Conservation (phyloP, 495 filamentous ascomycete genomes). For the Hyaloscypha hepaticicola region DNA sequence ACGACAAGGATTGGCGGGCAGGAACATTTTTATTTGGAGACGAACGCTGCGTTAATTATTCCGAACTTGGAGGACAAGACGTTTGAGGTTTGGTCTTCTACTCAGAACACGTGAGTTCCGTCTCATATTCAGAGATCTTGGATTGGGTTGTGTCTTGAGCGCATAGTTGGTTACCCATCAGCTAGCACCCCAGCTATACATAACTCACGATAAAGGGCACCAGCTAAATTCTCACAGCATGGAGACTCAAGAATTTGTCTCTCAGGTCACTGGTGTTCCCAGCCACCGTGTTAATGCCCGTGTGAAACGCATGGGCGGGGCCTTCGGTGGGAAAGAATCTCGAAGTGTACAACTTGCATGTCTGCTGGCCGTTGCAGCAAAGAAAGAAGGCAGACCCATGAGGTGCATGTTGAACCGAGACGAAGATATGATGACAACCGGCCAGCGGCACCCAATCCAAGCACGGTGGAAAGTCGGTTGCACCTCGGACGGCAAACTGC, state of each 20-base stretch:
- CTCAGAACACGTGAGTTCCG: conserved; percentile 36
- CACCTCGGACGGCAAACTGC: conserved; percentile 39
- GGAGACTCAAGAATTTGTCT: conserved; percentile 44
- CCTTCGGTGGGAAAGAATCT: conserved; percentile 44
- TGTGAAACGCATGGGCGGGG: conserved; percentile 43
- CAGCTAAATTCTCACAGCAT: conserved; percentile 22
- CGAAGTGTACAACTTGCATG: conserved; percentile 38
- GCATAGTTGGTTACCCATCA: neutral
- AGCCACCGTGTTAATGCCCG: conserved; percentile 41
- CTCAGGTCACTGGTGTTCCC: conserved; percentile 41
- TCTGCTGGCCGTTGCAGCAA: conserved; percentile 41
- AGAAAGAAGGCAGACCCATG: conserved; percentile 39
- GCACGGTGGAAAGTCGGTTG: conserved; percentile 43
- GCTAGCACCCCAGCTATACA: neutral
- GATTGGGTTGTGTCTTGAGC: too few species aligned
- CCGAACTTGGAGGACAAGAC: conserved; percentile 40
- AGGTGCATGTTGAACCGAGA: conserved; percentile 45
- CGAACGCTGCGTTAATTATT: conserved; percentile 40
- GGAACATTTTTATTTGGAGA: conserved; percentile 46
- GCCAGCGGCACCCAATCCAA: conserved; percentile 41
- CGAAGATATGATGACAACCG: conserved; percentile 43
- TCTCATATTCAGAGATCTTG: too few species aligned
- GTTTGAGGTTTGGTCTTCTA: conserved; percentile 44
- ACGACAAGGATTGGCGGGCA: conserved; percentile 42
- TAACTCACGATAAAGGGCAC: too few species aligned